Evolutionary conservation across 345 rosid species (phyloP), one percentile per base, ranked within the genome.

Genomic region (Eucalyptus tenuipes): DNA sequence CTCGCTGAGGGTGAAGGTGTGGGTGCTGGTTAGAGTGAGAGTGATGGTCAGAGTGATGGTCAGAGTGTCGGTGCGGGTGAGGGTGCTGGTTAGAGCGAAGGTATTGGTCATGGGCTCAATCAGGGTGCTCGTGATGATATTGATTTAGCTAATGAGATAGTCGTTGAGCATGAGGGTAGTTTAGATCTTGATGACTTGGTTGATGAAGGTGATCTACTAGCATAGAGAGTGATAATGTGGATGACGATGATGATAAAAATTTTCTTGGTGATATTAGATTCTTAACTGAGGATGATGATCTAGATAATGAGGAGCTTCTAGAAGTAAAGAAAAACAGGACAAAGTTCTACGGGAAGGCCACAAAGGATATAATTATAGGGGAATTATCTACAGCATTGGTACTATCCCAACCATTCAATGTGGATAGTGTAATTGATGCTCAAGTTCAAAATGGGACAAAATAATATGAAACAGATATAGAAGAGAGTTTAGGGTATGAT

Each of bases 51-150:
- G n/a, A 24, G 31, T 59, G 66, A 59, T 27, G 31, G 31, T 59
- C 7, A 59, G 4, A 27, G 15, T 1, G 13, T 25, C 6, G 2
- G 29, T 55, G 61, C 6, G 2, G 57, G 10, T 52, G 61, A 55
- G 61, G 27, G 13, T 55, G 61, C 12, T 24, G 29, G 61, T 55
- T 4, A 24, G 29, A 24, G 61, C 0, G 29, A 24, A 25, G 61
- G 61, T 55, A 25, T 24, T 55, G 61, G 61, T 55, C 29, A 55
- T 0, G 4, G 13, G 61, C 29, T 22, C 3, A 24, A 0, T 25
- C 13, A 22, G 6, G 29, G 29, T 55, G 61, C 13, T 9, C 1
- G 1, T 55, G 3, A 55, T 24, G 6, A 25, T 52, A 52, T 52
- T 52, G 57, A 52, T 52, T 52, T 52, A 52, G 25, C 25, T 20